Evolutionary conservation across 345 rosid species (phyloP).

Genomic region (Adansonia digitata): DNA sequence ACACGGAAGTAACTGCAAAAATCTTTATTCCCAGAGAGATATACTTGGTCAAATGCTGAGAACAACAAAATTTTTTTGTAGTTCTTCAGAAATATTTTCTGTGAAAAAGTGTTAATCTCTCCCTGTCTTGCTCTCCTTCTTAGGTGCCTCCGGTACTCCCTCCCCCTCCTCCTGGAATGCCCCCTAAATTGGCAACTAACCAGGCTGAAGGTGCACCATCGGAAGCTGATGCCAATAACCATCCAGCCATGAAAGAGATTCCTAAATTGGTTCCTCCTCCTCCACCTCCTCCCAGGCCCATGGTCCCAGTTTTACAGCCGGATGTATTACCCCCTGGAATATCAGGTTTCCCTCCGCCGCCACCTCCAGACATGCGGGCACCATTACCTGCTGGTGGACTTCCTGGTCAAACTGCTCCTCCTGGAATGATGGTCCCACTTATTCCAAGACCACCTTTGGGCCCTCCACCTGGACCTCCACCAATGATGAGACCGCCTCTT

Average conservation of each 20-base stretch:
- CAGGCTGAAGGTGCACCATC: constrained; percentile 42
- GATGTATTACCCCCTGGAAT: constrained; percentile 73
- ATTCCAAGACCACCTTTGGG: constrained; percentile 85
- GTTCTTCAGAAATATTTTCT: neutral
- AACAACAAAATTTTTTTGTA: neutral
- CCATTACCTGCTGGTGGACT: constrained; percentile 44
- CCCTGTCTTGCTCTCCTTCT: constrained; percentile 16
- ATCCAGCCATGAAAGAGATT: constrained; percentile 36
- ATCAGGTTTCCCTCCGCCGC: constrained; percentile 68
- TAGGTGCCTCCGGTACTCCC: constrained; percentile 45
- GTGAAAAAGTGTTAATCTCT: constrained; percentile 2
- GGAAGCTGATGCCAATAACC: constrained; percentile 42
- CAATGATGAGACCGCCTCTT: constrained; percentile 93
- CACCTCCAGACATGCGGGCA: constrained; percentile 60
- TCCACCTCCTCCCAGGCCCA: constrained; percentile 70
- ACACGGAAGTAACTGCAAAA: too few species aligned
- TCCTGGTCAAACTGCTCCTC: constrained; percentile 44
- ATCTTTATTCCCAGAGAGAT: neutral
- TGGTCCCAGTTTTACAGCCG: constrained; percentile 40
- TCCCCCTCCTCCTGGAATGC: constrained; percentile 64
- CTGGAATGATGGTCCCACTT: constrained; percentile 67
- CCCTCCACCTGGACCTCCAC: constrained; percentile 79
- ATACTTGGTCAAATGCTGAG: neutral
- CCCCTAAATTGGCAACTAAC: constrained; percentile 34
- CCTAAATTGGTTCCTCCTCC: constrained; percentile 70